Base-by-base conservation (phyloP, 208 protist genomes). In the Trypanosoma congolense region DNA sequence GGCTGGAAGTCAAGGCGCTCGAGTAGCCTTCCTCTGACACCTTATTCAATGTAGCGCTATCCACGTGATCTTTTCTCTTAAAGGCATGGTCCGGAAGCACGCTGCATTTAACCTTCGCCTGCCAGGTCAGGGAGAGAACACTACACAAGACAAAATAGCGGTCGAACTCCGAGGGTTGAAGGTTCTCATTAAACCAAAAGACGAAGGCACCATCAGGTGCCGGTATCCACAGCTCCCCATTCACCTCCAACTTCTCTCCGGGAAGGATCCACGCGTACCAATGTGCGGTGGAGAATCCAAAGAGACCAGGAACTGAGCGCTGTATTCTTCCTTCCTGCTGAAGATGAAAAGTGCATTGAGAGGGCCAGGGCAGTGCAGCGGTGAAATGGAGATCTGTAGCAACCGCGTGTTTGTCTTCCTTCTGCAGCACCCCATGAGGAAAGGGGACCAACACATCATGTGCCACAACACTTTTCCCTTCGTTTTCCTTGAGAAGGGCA, bases 191-290 rank as follows among this genome's bases (percentile, higher is more conserved):
- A 46, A 89, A 87, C 80, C 79, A 87, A 66, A 88, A 89, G 4
- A 92, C 84, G 65, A 92, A 92, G 10, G 63, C 78, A 16, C 84
- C 84, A 50, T 85, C 73, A 14, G 29, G 56, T 31, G 77, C 59
- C 2, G 71, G 71, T 1, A 70, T 69, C 76, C 77, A 92, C 38
- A 52, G 29, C 3, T 55, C 41, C 2, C 69, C 80, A 56, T 73
- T 85, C 62, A 92, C 42, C 24, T 38, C 29, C 35, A 92, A 80
- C 22, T 43, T 61, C 56, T 92, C 84, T 2, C 78, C 76, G 0
- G 84, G 84, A 6, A 78, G 33, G 56, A 92, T 72, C 81, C 84
- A 92, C 6, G 70, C 70, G 56, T 86, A 92, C 70, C 80, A 89
- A 49, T 67, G 48, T 46, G 75, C 75, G 12, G 44, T 61, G 8